Evolutionary conservation across 2,329 filamentous ascomycete genomes (phyloP).

Genomic region (Helicocarpus griseus): DNA sequence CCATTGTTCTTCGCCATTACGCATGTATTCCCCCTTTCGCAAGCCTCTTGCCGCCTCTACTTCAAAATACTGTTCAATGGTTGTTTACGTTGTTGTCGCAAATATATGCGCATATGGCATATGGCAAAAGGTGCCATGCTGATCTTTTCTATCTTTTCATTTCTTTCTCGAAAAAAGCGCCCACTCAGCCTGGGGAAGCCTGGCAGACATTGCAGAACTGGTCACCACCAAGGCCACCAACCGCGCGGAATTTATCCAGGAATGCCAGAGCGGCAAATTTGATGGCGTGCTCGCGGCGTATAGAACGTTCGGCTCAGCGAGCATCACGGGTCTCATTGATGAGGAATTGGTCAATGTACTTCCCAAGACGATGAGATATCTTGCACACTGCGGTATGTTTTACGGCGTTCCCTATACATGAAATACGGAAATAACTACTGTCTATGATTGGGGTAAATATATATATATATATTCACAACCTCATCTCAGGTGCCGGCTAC

Average conservation of each 20-base stretch:
- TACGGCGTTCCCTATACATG: too few relatives aligned
- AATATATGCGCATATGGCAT: too few relatives aligned
- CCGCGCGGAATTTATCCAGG: constrained; percentile 58
- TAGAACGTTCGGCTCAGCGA: constrained; percentile 58
- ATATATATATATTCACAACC: not conserved
- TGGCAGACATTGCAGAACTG: constrained; percentile 50
- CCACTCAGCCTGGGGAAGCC: constrained; percentile 9
- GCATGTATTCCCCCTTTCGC: not conserved
- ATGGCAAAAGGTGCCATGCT: not conserved
- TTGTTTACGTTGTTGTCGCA: too few relatives aligned
- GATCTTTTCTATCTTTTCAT: not conserved
- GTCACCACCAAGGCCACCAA: constrained; percentile 51
- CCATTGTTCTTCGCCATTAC: not conserved
- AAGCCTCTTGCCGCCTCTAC: too few relatives aligned
- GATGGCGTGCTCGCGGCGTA: constrained; percentile 57
- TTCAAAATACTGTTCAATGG: too few relatives aligned
- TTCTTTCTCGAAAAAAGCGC: constrained; percentile 6
- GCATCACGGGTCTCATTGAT: constrained; percentile 60
- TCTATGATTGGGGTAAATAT: not conserved
- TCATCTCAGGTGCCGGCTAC: constrained; percentile 59
- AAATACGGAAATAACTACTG: too few relatives aligned
- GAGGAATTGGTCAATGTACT: constrained; percentile 53
- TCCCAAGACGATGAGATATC: constrained; percentile 28
- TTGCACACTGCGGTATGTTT: constrained; percentile 32
- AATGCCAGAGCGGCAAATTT: constrained; percentile 56